Conservation (phyloP, 352 stramenopile species). For the Phytophthora cactorum region DNA sequence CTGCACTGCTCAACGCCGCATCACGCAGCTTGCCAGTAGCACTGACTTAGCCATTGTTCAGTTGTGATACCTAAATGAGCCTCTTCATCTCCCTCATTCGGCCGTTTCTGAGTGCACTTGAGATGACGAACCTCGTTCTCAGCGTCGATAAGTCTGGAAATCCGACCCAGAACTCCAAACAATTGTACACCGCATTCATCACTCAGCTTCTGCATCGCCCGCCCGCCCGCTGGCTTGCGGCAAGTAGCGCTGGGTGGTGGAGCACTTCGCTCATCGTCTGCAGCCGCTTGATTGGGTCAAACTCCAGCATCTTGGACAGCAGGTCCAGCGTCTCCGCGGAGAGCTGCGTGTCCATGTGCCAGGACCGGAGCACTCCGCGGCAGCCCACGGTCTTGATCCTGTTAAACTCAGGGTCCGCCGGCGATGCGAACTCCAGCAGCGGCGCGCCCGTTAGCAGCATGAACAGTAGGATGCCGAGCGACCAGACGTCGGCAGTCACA, state of each 20-base stretch:
- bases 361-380: slow-evolving; percentile 39
- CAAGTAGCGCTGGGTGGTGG: slow-evolving; percentile 23
- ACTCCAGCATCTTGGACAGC: slow-evolving; percentile 42
- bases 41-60: too few species aligned
- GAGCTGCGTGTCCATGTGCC: slow-evolving; percentile 33
- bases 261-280: slow-evolving; percentile 39
- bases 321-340: slow-evolving; percentile 31
- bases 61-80: too few species aligned
- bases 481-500: slow-evolving; percentile 58
- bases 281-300: slow-evolving; percentile 35
- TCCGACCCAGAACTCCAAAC: too few species aligned
- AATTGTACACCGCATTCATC: too few species aligned
- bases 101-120: too few species aligned
- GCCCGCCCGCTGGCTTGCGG: neutral
- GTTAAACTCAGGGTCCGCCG: slow-evolving; percentile 37
- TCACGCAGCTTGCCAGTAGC: too few species aligned
- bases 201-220: too few species aligned
- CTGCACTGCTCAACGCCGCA: too few species aligned
- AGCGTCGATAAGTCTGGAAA: too few species aligned
- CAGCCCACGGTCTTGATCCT: slow-evolving; percentile 37
- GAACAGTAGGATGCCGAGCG: slow-evolving; percentile 63
- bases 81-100: too few species aligned
- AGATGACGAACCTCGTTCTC: too few species aligned
- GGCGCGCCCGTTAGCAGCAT: slow-evolving; percentile 62
- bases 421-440: slow-evolving; percentile 42